These are phyloP conservation scores for Reutealis trisperma DNA, from an alignment of 345 rosid species.

Conservation along the genomic window DNA sequence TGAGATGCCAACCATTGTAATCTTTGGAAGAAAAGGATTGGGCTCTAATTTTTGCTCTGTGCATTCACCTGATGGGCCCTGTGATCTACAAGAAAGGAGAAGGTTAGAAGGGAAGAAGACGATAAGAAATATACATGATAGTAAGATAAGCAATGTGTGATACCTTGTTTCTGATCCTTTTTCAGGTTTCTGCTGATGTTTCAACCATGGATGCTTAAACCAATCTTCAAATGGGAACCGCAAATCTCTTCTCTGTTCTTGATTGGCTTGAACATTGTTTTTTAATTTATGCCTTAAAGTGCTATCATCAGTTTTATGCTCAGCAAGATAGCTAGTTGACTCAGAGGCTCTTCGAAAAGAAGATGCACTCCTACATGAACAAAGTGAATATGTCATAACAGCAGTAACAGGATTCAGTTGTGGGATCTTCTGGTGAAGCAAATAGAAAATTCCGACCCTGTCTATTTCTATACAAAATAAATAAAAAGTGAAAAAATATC, in stretches of 20 bases:
- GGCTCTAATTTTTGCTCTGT: constrained; percentile 39
- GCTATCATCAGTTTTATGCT: constrained; percentile 33
- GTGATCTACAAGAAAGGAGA: constrained; percentile 31
- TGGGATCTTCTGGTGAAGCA: not conserved
- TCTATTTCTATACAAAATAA: not conserved
- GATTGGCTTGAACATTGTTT: constrained; percentile 30
- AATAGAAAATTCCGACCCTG: not conserved
- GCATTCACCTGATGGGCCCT: constrained; percentile 31
- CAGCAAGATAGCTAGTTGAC: constrained; percentile 37
- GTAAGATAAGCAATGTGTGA: constrained; percentile 1
- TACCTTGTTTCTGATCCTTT: constrained; percentile 45
- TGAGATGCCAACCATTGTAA: constrained; percentile 96
- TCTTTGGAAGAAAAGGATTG: constrained; percentile 91
- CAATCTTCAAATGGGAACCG: constrained; percentile 66
- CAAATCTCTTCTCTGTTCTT: constrained; percentile 41
- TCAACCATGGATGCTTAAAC: constrained; percentile 52
- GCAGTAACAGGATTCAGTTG: constrained; percentile 2
- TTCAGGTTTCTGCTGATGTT: constrained; percentile 36
- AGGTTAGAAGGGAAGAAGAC: constrained; percentile 5
- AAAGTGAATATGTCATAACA: constrained; percentile 4
- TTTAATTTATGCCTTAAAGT: constrained; percentile 40
- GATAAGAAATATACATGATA: constrained; percentile 2
- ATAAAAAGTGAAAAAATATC: not conserved
- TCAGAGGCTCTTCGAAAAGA: constrained; percentile 67
- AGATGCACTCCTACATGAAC: constrained; percentile 61